Conservation (phyloP, 1,139 yeast species). For the Candida sojae region DNA sequence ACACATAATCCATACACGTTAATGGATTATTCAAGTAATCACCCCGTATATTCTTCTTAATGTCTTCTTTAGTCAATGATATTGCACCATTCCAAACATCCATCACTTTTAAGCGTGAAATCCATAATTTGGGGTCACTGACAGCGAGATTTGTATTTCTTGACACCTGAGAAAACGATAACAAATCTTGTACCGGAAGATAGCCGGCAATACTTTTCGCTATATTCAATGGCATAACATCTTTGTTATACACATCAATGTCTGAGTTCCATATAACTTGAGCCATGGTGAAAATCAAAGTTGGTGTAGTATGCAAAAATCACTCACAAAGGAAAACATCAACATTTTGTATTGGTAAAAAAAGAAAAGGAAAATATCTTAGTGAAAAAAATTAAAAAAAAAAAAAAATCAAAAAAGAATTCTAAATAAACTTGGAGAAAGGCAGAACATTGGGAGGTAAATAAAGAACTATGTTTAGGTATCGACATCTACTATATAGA, state of each 20-base stretch:
- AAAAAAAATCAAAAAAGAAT: neutral
- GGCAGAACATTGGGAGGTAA: neutral
- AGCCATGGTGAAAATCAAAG: constrained; percentile 26
- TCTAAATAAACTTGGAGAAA: neutral
- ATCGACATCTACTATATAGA: neutral
- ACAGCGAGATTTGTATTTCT: constrained; percentile 39
- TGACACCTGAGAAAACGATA: constrained; percentile 38
- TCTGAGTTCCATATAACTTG: constrained; percentile 52
- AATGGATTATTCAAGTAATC: constrained; percentile 28
- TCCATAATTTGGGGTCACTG: constrained; percentile 52
- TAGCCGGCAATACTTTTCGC: constrained; percentile 39
- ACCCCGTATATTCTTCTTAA: constrained; percentile 6
- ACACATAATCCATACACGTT: constrained; percentile 40
- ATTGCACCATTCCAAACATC: constrained; percentile 45
- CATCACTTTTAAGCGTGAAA: constrained; percentile 46
- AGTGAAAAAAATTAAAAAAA: neutral
- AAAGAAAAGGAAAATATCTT: neutral
- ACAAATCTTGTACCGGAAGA: constrained; percentile 37
- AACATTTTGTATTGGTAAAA: neutral
- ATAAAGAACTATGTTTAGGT: neutral
- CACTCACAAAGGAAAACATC: neutral
- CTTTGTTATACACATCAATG: constrained; percentile 46
- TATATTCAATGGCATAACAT: constrained; percentile 43
- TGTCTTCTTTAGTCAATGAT: constrained; percentile 11
- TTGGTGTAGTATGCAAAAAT: neutral